Conservation (phyloP, 352 stramenopile genomes). For the Ophiocytium majus region DNA sequence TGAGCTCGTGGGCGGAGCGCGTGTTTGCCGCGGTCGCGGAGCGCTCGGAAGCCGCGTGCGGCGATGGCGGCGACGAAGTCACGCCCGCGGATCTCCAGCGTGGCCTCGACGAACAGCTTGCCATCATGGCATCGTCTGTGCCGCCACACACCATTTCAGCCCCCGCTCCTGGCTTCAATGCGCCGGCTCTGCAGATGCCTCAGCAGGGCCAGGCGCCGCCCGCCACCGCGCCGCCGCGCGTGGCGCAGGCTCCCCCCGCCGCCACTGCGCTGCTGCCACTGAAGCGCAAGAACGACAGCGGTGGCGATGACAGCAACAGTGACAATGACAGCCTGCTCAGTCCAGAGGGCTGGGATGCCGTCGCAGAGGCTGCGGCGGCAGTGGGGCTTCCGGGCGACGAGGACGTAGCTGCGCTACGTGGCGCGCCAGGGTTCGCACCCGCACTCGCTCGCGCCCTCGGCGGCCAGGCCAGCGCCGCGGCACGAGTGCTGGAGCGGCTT, state of each 20-base stretch:
- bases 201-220: no score
- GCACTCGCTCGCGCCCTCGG: neutral
- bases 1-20: constrained; percentile 24
- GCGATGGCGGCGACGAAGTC: constrained; percentile 60
- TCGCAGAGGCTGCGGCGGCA: neutral
- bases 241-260: constrained; percentile 33
- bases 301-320: neutral
- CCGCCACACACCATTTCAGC: no score
- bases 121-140: no score
- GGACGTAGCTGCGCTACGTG: neutral
- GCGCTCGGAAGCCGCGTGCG: constrained; percentile 1
- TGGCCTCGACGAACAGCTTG: no score
- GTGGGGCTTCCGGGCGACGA: neutral
- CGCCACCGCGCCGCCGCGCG: no score
- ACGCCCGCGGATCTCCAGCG: no score
- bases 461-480: no score
- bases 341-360: neutral
- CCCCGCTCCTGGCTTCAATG: no score
- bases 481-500: neutral
- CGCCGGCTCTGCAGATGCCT: no score
- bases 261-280: constrained; percentile 8
- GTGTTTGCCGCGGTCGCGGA: constrained; percentile 33
- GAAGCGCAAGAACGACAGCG: constrained; percentile 20
- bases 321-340: neutral
- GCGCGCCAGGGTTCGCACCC: neutral